Evolutionary conservation across 202 grass and related monocot species (phyloP).

Genomic region (Digitaria exilis): DNA sequence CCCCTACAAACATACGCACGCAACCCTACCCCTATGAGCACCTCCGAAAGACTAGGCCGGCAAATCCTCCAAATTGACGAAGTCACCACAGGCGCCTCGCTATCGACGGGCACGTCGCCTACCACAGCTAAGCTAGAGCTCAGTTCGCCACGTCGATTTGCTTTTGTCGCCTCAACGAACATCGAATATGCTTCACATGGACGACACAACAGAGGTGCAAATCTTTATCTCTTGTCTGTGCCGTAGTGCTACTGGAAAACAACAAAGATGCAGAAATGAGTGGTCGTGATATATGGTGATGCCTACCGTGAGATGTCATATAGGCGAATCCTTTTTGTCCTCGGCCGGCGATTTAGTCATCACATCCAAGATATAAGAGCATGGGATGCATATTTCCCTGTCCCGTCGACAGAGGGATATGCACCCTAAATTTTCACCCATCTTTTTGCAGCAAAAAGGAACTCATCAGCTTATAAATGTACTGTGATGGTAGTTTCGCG

Average conservation of each 20-base stretch:
- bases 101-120: no score
- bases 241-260: conserved; percentile 8
- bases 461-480: background rate
- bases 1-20: no score
- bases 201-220: conserved; percentile 2
- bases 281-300: conserved; percentile 1
- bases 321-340: background rate
- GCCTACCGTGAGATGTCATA: background rate
- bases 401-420: background rate
- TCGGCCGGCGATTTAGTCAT: background rate
- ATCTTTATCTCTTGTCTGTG: conserved; percentile 12
- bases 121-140: no score
- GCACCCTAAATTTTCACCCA: background rate
- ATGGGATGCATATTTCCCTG: background rate
- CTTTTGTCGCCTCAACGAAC: background rate
- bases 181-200: conserved; percentile 31
- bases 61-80: no score
- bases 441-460: background rate
- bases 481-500: background rate
- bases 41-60: no score
- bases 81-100: no score
- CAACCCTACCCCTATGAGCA: no score
- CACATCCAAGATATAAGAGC: conserved; percentile 4
- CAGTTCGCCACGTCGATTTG: no score
- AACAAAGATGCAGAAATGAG: background rate